These are phyloP conservation scores for Neurospora sp. DNA, from an alignment of 495 filamentous ascomycete species.

Conservation along the genomic window DNA sequence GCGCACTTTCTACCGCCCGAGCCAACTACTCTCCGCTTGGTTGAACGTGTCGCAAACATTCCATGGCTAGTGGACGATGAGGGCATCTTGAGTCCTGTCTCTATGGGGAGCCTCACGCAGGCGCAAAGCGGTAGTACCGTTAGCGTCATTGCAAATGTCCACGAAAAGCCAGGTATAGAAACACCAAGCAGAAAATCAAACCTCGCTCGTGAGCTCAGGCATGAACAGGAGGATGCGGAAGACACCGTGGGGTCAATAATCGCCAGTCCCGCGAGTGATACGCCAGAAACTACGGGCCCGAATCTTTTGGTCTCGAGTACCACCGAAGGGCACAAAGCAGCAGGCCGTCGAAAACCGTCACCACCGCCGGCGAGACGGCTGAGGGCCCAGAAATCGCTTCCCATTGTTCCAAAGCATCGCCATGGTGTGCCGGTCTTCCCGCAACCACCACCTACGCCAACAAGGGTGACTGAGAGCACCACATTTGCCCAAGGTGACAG, in stretches of 20 bases:
- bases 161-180: constrained; percentile 75
- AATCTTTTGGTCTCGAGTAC: constrained; percentile 2
- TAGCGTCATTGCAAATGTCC: constrained; percentile 67
- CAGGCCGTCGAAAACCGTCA: constrained; percentile 2
- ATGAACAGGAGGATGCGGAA: constrained; percentile 1
- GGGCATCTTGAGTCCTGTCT: constrained; percentile 18
- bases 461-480: constrained; percentile 1
- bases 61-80: constrained; percentile 59
- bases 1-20: constrained; percentile 86
- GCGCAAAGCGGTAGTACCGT: constrained; percentile 43
- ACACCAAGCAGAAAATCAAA: constrained; percentile 60
- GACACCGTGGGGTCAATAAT: background rate
- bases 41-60: constrained; percentile 72
- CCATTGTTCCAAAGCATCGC: constrained; percentile 37
- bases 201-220: constrained; percentile 7
- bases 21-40: constrained; percentile 77
- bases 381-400: constrained; percentile 32
- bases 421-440: constrained; percentile 35
- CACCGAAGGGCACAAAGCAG: background rate
- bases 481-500: background rate
- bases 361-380: constrained; percentile 16
- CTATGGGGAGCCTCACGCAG: constrained; percentile 40
- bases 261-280: background rate
- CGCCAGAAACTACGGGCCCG: background rate
- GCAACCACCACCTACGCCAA: constrained; percentile 5